These are phyloP conservation scores for Saccharomyces pastorianus DNA, from an alignment of 1,139 yeast species.

Conservation along the genomic window DNA sequence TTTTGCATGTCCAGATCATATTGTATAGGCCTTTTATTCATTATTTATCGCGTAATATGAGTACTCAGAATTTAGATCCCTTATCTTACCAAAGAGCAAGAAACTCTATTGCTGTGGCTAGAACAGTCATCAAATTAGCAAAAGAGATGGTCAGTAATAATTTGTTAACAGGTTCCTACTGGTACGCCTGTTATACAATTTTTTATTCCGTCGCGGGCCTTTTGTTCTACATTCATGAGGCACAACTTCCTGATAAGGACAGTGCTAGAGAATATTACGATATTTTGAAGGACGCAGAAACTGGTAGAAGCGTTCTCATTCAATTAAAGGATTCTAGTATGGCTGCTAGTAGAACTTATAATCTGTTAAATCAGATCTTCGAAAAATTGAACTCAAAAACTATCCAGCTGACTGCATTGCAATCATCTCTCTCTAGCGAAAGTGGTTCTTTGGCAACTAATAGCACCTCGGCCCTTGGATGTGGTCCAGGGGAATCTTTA, in stretches of 20 bases:
- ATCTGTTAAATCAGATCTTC: conserved; percentile 68
- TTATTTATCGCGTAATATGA: conserved; percentile 43
- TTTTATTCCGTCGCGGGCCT: conserved; percentile 86
- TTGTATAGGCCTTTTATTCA: conserved; percentile 88
- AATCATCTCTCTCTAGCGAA: neutral
- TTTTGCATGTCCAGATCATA: conserved; percentile 75
- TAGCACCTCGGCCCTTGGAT: neutral
- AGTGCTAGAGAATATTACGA: conserved; percentile 52
- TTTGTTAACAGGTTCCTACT: conserved; percentile 76
- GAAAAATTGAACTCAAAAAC: conserved; percentile 56
- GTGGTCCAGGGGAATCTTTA: neutral
- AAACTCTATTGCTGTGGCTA: conserved; percentile 77
- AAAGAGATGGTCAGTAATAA: conserved; percentile 72
- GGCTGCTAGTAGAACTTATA: conserved; percentile 75
- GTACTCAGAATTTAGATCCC: conserved; percentile 35
- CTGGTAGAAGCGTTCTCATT: conserved; percentile 68
- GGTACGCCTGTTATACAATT: conserved; percentile 87
- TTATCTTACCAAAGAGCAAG: conserved; percentile 63
- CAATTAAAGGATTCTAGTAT: conserved; percentile 63
- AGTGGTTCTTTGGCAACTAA: neutral
- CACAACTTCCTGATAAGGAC: conserved; percentile 47
- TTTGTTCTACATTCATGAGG: conserved; percentile 76
- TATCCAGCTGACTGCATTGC: conserved; percentile 12
- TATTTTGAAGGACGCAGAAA: conserved; percentile 66
- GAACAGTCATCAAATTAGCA: conserved; percentile 76